Conservation (phyloP, 163 green algal genomes). For the Coccomyxa subellipsoidea region DNA sequence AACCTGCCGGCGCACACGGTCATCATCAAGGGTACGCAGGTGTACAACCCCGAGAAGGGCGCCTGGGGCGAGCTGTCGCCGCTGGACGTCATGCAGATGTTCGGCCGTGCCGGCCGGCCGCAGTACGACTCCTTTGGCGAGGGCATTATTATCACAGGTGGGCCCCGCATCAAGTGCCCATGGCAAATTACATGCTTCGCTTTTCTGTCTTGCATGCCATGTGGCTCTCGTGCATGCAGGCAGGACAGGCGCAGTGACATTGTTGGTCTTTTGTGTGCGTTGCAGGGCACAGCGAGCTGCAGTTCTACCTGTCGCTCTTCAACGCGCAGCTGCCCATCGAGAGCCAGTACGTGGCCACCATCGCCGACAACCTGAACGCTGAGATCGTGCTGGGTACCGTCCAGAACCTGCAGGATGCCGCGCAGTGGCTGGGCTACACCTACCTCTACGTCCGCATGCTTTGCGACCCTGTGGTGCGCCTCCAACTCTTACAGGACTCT, state of each 20-base stretch:
- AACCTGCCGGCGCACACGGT: constrained; percentile 98
- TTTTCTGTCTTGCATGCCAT: no score
- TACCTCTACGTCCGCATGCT: constrained; percentile 98
- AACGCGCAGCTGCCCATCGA: constrained; percentile 98
- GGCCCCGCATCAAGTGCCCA: no score
- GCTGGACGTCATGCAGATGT: constrained; percentile 98
- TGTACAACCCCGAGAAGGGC: constrained; percentile 82
- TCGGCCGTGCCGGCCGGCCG: constrained; percentile 89
- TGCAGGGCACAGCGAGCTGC: constrained; percentile 82
- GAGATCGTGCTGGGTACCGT: constrained; percentile 95
- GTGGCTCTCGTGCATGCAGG: no score
- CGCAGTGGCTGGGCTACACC: constrained; percentile 94
- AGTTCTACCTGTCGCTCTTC: constrained; percentile 98
- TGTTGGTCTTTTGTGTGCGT: neutral
- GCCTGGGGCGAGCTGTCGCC: constrained; percentile 79
- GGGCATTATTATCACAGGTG: constrained; percentile 96
- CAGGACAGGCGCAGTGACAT: neutral
- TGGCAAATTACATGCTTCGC: no score
- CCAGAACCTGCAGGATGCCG: constrained; percentile 80
- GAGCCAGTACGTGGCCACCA: constrained; percentile 81
- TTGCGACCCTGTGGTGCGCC: constrained; percentile 83
- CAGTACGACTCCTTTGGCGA: constrained; percentile 94
- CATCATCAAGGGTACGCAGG: constrained; percentile 98
- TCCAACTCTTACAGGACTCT: neutral
- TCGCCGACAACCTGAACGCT: constrained; percentile 96